A percentile compares a stretch with the other conserved stretches of the same genome.
Evolutionary conservation across 179 eudicot genomes (phyloP).

Genomic region (Gypsophila paniculata): DNA sequence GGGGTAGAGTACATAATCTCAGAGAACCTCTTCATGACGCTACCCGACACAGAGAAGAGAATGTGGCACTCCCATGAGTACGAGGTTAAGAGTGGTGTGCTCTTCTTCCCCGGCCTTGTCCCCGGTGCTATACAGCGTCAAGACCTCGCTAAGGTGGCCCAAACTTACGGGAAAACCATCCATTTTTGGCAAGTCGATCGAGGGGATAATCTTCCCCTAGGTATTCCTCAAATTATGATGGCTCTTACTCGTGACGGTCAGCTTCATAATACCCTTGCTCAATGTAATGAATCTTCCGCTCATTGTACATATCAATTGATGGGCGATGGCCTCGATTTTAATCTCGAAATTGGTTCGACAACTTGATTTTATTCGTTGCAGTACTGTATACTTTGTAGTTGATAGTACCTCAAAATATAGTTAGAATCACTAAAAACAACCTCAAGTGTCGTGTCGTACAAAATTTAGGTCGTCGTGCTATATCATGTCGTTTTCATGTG

Average conservation of each 20-base stretch:
- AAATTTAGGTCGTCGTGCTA: no score
- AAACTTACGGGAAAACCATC: constrained; percentile 71
- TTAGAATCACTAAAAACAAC: no score
- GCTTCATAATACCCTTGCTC: constrained; percentile 45
- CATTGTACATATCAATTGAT: no score
- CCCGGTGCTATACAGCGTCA: constrained; percentile 61
- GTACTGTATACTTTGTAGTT: no score
- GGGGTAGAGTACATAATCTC: constrained; percentile 83
- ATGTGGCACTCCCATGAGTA: constrained; percentile 89
- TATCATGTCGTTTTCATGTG: no score
- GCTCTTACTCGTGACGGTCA: constrained; percentile 87
- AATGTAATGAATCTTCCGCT: constrained; percentile 31
- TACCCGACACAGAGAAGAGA: constrained; percentile 71
- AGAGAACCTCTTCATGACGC: constrained; percentile 57
- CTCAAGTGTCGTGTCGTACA: no score
- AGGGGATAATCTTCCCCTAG: constrained; percentile 72
- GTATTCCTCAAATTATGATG: constrained; percentile 89
- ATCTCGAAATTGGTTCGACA: neutral
- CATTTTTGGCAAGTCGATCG: constrained; percentile 91
- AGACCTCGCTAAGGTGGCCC: constrained; percentile 64
- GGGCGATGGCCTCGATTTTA: neutral
- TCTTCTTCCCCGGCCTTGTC: constrained; percentile 60
- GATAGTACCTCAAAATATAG: no score
- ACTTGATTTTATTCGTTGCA: no score
- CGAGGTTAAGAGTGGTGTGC: constrained; percentile 84